A percentile compares a stretch with the other conserved stretches of the same genome.
Evolutionary conservation across 2,329 filamentous ascomycete species (phyloP).

Genomic region (Alternaria atra): DNA sequence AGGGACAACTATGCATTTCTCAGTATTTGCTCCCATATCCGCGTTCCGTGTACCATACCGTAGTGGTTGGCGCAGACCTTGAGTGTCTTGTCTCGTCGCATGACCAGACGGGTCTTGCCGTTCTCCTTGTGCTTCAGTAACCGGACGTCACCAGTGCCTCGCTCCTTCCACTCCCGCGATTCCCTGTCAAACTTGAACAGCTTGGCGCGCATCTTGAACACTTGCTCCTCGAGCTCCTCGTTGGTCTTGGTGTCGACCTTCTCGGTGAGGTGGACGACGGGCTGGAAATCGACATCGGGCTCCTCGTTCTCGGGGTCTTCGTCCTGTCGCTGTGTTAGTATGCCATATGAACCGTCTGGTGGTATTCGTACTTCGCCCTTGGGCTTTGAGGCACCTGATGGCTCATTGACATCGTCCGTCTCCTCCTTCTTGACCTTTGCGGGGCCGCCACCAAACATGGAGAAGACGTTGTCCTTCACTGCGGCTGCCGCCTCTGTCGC

Average conservation of each 20-base stretch:
- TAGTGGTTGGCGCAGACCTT: conserved; percentile 99
- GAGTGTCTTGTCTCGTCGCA: conserved; percentile 99
- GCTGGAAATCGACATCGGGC: conserved; percentile 95
- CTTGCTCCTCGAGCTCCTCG: conserved; percentile 96
- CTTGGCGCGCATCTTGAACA: conserved; percentile 99
- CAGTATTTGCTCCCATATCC: conserved; percentile 28
- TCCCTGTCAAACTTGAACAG: conserved; percentile 98
- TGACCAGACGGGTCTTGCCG: conserved; percentile 95
- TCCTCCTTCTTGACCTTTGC: conserved; percentile 93
- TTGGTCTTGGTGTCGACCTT: conserved; percentile 98
- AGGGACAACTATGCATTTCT: conserved; percentile 74
- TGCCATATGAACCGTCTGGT: neutral
- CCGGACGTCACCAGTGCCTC: conserved; percentile 94
- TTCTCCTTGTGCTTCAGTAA: conserved; percentile 99
- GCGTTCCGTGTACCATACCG: conserved; percentile 66
- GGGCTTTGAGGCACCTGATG: conserved; percentile 78
- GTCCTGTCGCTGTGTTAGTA: conserved; percentile 57
- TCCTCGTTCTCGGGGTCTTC: conserved; percentile 87
- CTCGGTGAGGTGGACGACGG: conserved; percentile 93
- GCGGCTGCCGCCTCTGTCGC: conserved; percentile 51
- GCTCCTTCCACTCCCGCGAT: conserved; percentile 97
- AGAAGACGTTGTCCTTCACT: conserved; percentile 76
- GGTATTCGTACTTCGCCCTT: conserved; percentile 54
- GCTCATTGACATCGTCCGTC: conserved; percentile 76
- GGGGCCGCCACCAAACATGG: conserved; percentile 97